Evolutionary conservation across 139 green algal genomes (phyloP), one percentile per base, ranked within the genome.

Genomic region (Spirogloea muscicola): DNA sequence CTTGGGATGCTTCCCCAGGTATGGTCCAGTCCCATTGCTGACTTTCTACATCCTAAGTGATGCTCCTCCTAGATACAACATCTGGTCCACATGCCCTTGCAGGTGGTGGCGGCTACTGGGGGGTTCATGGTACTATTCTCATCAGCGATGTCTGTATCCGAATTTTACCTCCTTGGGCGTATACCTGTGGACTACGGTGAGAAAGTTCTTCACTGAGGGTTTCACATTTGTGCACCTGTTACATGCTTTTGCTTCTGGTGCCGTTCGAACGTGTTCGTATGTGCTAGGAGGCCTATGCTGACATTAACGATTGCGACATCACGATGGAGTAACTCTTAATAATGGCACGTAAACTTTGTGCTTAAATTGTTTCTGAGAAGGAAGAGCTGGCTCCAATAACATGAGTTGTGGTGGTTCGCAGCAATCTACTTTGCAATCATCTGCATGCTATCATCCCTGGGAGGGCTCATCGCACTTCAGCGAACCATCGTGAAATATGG

Each of bases 111-210:
- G 9, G 72, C 72, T 3, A 80, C 72, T 1, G 21, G n/a, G 3
- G 41, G 49, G 21, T 80, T 80, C 72, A 80, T 80, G 44, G 52
- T 80, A 1, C 37, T 80, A 21, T 80, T 80, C 72, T 80, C 72
- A 18, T 80, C 72, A 36, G 76, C 72, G 0, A 46, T 80, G 33
- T 77, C 72, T 9, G 72, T 80, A 25, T 29, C 48, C 39, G 63
- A 80, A 63, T 80, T 76, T 16, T 65, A 65, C 48, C 72, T 80
- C 29, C 72, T 80, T 7, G 63, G 38, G 5, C 48, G 41, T 25
- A 80, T 80, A 33, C 72, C 72, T 25, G 21, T 80, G 38, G 41
- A 59, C 16, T 58, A 25, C 60, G 60, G 60, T 69, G n/a, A n/a
- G n/a, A n/a, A n/a, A n/a, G n/a, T n/a, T n/a, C n/a, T n/a, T n/a